Percentiles rank a stretch among this genome's conserved stretches.
These are phyloP conservation scores for Nakazawaea populi DNA, from an alignment of 805 yeast species.

Conservation along the genomic window DNA sequence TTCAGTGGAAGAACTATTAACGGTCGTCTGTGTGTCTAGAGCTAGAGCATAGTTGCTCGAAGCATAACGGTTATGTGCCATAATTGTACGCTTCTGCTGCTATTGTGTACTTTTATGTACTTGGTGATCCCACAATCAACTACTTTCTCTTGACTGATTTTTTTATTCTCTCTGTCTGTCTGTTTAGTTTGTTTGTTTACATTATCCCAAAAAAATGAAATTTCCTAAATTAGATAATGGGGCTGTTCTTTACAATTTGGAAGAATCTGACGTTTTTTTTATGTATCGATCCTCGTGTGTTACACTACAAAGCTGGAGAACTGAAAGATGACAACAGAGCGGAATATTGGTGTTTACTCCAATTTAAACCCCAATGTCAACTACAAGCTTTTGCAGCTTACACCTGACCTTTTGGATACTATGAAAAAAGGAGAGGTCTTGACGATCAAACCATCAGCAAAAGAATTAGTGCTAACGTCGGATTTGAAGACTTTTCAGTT, in stretches of 20 bases:
- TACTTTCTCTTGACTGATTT: background rate
- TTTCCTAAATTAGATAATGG: background rate
- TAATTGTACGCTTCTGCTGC: background rate
- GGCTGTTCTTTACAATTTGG: background rate
- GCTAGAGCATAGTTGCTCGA: slow-evolving; percentile 5
- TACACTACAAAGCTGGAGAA: no score
- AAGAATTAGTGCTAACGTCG: slow-evolving; percentile 59
- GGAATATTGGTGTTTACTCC: slow-evolving; percentile 20
- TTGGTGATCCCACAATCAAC: background rate
- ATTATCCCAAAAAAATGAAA: background rate
- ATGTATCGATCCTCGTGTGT: no score
- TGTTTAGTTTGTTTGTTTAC: background rate
- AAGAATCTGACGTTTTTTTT: no score
- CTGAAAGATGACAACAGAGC: slow-evolving; percentile 11
- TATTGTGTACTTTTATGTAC: no score
- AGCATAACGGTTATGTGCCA: slow-evolving; percentile 1
- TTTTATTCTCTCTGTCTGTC: background rate
- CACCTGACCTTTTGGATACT: slow-evolving; percentile 38
- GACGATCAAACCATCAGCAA: slow-evolving; percentile 27
- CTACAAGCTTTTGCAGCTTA: slow-evolving; percentile 47
- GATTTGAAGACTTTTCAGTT: slow-evolving; percentile 51
- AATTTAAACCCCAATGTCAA: slow-evolving; percentile 21
- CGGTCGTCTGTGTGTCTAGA: slow-evolving; percentile 1
- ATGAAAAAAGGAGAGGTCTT: slow-evolving; percentile 22
- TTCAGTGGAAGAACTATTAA: background rate